phyloP scores from a whole-genome alignment of 345 rosid species.

The Combretum micranthum region DNA sequence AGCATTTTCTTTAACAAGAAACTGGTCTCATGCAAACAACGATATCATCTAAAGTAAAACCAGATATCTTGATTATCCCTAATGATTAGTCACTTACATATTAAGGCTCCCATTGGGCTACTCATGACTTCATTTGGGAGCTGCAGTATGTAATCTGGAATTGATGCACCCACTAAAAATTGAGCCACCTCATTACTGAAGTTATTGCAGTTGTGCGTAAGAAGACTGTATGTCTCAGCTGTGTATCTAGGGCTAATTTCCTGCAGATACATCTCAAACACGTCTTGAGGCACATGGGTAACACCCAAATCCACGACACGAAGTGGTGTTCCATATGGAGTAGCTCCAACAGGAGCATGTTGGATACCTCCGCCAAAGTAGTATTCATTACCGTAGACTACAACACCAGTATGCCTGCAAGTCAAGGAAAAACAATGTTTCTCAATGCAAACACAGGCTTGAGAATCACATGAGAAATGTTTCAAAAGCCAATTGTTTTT shows the following conservation, averaged over 20 bases:
- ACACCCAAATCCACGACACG: slow-evolving; percentile 68
- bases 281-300: slow-evolving; percentile 78
- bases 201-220: slow-evolving; percentile 88
- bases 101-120: slow-evolving; percentile 92
- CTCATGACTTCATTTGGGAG: slow-evolving; percentile 81
- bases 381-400: slow-evolving; percentile 77
- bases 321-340: slow-evolving; percentile 73
- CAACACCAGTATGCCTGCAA: slow-evolving; percentile 88
- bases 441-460: not conserved
- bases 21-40: too few species aligned
- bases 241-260: slow-evolving; percentile 88
- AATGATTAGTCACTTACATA: slow-evolving; percentile 43
- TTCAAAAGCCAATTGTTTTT: not conserved
- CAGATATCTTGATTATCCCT: too few species aligned
- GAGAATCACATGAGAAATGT: not conserved
- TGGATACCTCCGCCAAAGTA: slow-evolving; percentile 94
- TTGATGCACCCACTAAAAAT: slow-evolving; percentile 71
- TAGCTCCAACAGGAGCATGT: slow-evolving; percentile 45
- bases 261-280: slow-evolving; percentile 79
- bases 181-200: slow-evolving; percentile 88
- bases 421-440: not conserved
- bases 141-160: slow-evolving; percentile 82
- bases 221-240: slow-evolving; percentile 69
- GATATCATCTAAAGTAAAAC: too few species aligned
- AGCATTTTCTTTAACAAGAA: too few species aligned